phyloP scores from a whole-genome alignment of 2,329 filamentous ascomycete species.

The Diaporthe citri region DNA sequence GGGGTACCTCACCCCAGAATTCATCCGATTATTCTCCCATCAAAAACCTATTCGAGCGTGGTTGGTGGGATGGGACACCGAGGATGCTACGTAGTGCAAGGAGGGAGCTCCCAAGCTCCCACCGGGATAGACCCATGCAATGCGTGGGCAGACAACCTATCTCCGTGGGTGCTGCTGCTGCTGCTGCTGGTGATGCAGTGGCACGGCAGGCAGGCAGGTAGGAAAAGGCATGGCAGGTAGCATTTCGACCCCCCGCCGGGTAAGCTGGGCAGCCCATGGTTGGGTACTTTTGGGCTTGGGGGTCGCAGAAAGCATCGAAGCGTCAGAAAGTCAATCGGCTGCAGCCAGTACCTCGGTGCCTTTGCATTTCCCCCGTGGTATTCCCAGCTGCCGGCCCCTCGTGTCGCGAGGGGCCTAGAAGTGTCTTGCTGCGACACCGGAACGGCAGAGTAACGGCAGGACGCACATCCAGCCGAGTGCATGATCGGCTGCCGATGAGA shows the following conservation, averaged over 20 bases:
- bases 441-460: neutral
- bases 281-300: neutral
- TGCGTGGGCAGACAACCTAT: neutral
- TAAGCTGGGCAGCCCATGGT: neutral
- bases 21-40: neutral
- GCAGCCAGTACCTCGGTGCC: neutral
- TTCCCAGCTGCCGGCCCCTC: slow-evolving; percentile 1
- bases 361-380: neutral
- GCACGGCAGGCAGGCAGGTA: neutral
- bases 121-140: neutral
- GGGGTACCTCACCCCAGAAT: neutral
- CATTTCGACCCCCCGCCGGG: neutral
- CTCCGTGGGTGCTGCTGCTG: neutral
- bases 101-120: neutral
- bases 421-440: slow-evolving; percentile 10
- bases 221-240: neutral
- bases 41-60: neutral
- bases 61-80: neutral
- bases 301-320: slow-evolving; percentile 12
- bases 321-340: neutral
- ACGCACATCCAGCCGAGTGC: neutral
- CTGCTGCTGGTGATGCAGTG: neutral
- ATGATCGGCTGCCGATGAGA: slow-evolving; percentile 18
- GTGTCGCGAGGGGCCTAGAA: neutral
- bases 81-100: neutral